Evolutionary conservation across 805 yeast species (phyloP).

Genomic region (Starmerella kuoi): DNA sequence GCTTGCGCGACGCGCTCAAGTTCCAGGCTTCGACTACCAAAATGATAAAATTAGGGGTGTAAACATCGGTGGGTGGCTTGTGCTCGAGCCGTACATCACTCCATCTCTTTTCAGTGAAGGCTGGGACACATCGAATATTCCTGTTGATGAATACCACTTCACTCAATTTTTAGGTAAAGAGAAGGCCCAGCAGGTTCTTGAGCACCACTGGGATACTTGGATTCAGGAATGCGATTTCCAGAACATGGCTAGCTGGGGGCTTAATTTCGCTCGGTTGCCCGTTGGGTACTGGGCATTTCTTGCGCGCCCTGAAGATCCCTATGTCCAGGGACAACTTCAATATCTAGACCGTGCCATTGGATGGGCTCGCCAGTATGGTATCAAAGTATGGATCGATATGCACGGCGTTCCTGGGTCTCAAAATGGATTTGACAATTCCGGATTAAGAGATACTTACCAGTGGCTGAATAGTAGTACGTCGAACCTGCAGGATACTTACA

Average conservation of each 20-base stretch:
- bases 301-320: constrained; percentile 56
- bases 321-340: constrained; percentile 65
- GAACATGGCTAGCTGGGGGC: constrained; percentile 33
- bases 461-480: constrained; percentile 35
- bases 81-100: constrained; percentile 73
- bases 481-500: constrained; percentile 42
- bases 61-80: constrained; percentile 83
- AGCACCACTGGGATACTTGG: constrained; percentile 69
- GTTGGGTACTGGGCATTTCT: constrained; percentile 91
- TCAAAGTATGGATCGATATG: constrained; percentile 80
- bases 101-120: constrained; percentile 40
- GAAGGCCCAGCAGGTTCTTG: constrained; percentile 40
- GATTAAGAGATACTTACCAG: constrained; percentile 49
- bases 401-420: constrained; percentile 98
- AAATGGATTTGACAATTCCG: constrained; percentile 92
- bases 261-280: constrained; percentile 81
- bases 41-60: constrained; percentile 35
- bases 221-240: constrained; percentile 60
- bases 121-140: constrained; percentile 31
- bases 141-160: constrained; percentile 75
- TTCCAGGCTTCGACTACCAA: constrained; percentile 25
- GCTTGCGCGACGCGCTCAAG: constrained; percentile 2
- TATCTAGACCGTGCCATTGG: constrained; percentile 64
- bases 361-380: constrained; percentile 53
- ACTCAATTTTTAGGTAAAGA: constrained; percentile 48